Evolutionary conservation across 352 stramenopile genomes (phyloP), one percentile per base, ranked within the genome.

Genomic region (Globisporangium takayamanum): DNA sequence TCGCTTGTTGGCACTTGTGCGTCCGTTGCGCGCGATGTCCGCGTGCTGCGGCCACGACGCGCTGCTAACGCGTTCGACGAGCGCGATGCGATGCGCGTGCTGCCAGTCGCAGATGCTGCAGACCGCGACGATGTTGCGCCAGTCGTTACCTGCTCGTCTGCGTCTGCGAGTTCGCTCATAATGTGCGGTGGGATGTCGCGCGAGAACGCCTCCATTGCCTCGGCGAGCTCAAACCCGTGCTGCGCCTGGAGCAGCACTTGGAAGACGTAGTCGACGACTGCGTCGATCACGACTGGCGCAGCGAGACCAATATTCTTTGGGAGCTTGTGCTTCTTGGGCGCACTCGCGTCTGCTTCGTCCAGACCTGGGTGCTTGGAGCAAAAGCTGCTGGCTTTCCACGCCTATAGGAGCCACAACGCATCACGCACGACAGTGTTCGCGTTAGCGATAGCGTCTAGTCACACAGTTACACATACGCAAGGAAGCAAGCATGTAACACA

Each of bases 351-450:
- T 2, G 74, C 58, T 15, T 63, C 56, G 44, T 85, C 72, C 5
- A 70, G 53, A n/a, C 86, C 86, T 45, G 84, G 73, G 52, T 95
- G 86, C 41, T 78, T 87, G 7, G 76, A 76, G 55, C 86, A 95
- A 65, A 95, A 95, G 1, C 86, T 86, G 28, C 62, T 78, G 16
- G 65, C 67, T 26, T 92, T 93, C 84, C 84, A 93, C 1, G 84
- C 79, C 83, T 93, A 63, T 7, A 45, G n/a, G 39, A 25, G 45
- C 30, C 52, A 46, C n/a, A 50, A 49, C 12, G 30, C 26, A 45
- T 18, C 15, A 55, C n/a, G 39, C 30, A 49, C 16, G 14, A 26
- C n/a, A n/a, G 18, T 46, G n/a, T 30, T 12, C 8, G 14, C 53
- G 44, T 26, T 25, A 18, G 10, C 33, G 22, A 22, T 22, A 22